These are phyloP conservation scores for Grosmannia serpens DNA, from an alignment of 2,329 filamentous ascomycete genomes.

Conservation along the genomic window DNA sequence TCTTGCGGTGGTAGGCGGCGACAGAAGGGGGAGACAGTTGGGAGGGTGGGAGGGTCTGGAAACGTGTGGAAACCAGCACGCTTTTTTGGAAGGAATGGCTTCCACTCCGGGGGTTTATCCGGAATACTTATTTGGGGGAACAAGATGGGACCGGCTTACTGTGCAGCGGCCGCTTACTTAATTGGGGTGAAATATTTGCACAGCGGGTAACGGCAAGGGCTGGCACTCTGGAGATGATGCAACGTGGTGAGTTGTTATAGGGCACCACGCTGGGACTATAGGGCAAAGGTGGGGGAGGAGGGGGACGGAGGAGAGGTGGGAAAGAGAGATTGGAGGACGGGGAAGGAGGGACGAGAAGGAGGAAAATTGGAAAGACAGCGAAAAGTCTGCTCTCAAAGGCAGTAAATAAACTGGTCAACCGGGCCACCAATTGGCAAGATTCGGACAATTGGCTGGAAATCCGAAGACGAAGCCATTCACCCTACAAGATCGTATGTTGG, in stretches of 20 bases:
- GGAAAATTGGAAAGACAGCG: neutral
- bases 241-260: neutral
- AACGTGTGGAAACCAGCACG: neutral
- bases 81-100: neutral
- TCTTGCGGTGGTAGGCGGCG: constrained; percentile 18
- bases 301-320: neutral
- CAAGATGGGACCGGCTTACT: neutral
- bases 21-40: neutral
- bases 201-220: neutral
- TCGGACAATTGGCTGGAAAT: neutral
- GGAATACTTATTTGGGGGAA: neutral
- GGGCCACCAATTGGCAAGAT: neutral
- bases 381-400: neutral
- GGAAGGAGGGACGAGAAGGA: neutral
- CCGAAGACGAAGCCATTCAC: neutral
- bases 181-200: neutral
- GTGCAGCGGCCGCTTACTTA: neutral
- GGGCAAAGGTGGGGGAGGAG: neutral
- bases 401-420: neutral
- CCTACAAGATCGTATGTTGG: neutral
- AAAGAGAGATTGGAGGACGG: neutral
- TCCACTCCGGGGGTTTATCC: neutral
- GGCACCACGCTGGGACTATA: neutral
- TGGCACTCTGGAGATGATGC: neutral
- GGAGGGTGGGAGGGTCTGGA: too few relatives aligned